Conservation (phyloP, 164 flowering plant genomes). For the Umbilicus rupestris region DNA sequence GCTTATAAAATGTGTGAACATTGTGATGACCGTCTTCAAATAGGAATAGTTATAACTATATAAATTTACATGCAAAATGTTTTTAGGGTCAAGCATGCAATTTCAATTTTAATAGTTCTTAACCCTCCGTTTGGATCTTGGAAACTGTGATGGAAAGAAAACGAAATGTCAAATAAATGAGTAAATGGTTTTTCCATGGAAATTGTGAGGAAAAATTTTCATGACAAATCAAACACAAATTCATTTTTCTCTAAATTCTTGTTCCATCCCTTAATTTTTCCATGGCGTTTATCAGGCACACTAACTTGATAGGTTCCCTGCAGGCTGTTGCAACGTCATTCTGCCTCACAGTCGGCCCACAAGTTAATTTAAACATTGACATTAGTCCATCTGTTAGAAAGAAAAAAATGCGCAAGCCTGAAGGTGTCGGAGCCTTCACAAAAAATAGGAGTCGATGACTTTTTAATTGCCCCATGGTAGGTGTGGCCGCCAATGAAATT, state of each 20-base stretch:
- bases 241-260: too few species aligned
- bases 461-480: background rate
- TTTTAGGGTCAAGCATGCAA: background rate
- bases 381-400: constrained; percentile 75
- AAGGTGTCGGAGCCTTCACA: constrained; percentile 16
- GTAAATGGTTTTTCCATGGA: too few species aligned
- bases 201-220: too few species aligned
- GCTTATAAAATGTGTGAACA: too few species aligned
- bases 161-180: too few species aligned
- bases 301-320: constrained; percentile 1
- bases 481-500: background rate
- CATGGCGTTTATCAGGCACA: too few species aligned
- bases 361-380: constrained; percentile 59
- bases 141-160: too few species aligned
- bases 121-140: too few species aligned
- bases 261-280: too few species aligned
- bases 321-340: constrained; percentile 90
- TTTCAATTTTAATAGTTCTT: background rate
- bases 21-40: background rate
- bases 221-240: too few species aligned
- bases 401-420: constrained; percentile 30
- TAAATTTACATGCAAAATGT: background rate
- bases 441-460: background rate
- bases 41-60: background rate
- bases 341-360: constrained; percentile 75